Base-by-base conservation (phyloP, 2,329 filamentous ascomycete species). In the Cryphonectria carpinicola region DNA sequence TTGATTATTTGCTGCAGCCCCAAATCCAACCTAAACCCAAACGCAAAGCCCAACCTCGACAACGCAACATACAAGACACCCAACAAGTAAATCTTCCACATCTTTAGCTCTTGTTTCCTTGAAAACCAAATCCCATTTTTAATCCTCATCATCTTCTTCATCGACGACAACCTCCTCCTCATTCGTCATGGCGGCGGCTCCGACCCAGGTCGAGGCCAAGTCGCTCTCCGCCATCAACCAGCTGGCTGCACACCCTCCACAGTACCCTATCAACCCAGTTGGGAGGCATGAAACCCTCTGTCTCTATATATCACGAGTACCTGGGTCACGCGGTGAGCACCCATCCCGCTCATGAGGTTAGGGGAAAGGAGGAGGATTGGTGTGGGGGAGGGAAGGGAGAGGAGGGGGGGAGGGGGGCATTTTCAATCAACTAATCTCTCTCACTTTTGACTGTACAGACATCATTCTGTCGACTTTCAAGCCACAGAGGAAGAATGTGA, bases 281-380 rank as follows among this genome's bases (percentile, higher is more conserved):
- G 83, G 87, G 76, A 88, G 84, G 73, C 88, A 91, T 73, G 89
- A 93, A 65, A 90, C 93, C 4, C 81, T 98, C 66, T 90, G 91
- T 2, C 87, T 99, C 56, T 99, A 99, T 81, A 97, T 99, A 74
- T 94, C 95, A 49, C 87, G 95, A 74, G 95, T 99, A 0, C 96
- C 96, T 1, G 95, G 95, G 32, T 97, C 93, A 73, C 89, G 90
- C 90, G 93, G 94, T 95, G 84, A 74, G 83, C 79, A 35, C 61
- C 46, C 35, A 67, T 28, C 67, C 70, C 69, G 28, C 63, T 65
- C 56, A 49, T 19, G 13, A 39, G 37, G 10, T 13, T 11, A 39
- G 37, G 32, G 32, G 32, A 3, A 32, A 32, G 32, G 32, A 32
- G 32, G 32, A 32, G 32, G 32, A 32, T 4, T 32, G 3, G 32